These are phyloP conservation scores for Aspergillus incahuasiensis DNA, from an alignment of 495 filamentous ascomycete species.

Conservation along the genomic window DNA sequence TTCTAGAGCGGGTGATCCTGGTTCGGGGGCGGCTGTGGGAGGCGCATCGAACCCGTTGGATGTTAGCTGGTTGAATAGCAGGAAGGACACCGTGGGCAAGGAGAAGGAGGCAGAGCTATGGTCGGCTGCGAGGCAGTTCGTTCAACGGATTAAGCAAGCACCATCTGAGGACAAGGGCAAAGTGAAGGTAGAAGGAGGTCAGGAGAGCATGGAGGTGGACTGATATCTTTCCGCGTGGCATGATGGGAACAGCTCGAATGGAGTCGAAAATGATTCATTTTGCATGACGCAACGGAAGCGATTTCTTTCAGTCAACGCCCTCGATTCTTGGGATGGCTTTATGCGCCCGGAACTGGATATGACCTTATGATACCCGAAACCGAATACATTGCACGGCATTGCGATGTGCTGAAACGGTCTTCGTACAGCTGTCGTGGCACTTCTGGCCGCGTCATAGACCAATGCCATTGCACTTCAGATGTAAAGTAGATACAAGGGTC, in stretches of 20 bases:
- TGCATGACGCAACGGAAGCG: neutral
- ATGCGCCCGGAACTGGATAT: neutral
- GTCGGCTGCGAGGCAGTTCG: conserved; percentile 52
- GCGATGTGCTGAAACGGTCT: neutral
- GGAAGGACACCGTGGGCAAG: conserved; percentile 68
- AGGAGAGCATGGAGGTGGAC: conserved; percentile 37
- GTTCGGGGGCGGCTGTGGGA: conserved; percentile 17
- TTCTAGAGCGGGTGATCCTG: conserved; percentile 24
- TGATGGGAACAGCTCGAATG: neutral
- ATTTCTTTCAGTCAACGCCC: neutral
- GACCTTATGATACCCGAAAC: conserved; percentile 34
- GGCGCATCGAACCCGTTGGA: conserved; percentile 50
- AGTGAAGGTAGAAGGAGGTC: conserved; percentile 11
- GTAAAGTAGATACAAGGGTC: neutral
- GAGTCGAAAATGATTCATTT: neutral
- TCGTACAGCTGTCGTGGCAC: neutral
- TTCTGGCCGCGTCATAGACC: neutral
- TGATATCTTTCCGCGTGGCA: conserved; percentile 7
- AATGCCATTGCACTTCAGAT: neutral
- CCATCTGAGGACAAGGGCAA: neutral
- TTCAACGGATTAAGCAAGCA: conserved; percentile 34
- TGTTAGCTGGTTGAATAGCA: conserved; percentile 79
- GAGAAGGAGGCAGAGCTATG: conserved; percentile 78
- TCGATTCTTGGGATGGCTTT: neutral
- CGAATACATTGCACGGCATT: neutral